These are phyloP conservation scores for Gossypium longicalyx DNA, from an alignment of 345 rosid genomes.

Conservation along the genomic window DNA sequence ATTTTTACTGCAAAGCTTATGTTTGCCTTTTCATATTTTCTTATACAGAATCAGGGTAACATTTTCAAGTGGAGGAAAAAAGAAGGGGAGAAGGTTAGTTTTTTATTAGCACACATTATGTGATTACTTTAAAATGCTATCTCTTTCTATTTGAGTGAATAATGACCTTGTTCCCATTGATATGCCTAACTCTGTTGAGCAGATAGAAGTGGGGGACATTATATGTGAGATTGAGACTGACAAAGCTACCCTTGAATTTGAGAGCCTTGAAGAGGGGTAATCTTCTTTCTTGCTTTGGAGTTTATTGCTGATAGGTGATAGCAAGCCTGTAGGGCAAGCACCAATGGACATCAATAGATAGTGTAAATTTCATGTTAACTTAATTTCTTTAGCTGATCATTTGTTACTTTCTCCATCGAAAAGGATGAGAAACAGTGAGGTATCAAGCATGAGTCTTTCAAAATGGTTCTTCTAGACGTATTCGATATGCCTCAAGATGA, in stretches of 20 bases:
- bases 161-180: constrained; percentile 1
- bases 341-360: background rate
- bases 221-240: constrained; percentile 98
- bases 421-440: background rate
- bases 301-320: background rate
- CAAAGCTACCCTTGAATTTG: constrained; percentile 95
- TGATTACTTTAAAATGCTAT: constrained; percentile 9
- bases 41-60: constrained; percentile 80
- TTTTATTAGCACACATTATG: constrained; percentile 13
- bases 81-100: constrained; percentile 92
- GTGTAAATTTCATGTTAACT: background rate
- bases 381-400: background rate
- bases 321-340: background rate
- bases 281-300: constrained; percentile 7
- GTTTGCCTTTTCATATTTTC: constrained; percentile 24
- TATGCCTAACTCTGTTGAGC: constrained; percentile 30
- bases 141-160: background rate
- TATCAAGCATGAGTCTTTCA: background rate
- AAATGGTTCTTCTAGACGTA: background rate
- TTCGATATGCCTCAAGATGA: background rate
- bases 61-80: constrained; percentile 81
- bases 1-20: constrained; percentile 16
- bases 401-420: background rate
- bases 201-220: constrained; percentile 97
- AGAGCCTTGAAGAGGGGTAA: constrained; percentile 96